Conservation (phyloP, 2,329 filamentous ascomycete genomes). For the Pseudopyricularia cyperi region DNA sequence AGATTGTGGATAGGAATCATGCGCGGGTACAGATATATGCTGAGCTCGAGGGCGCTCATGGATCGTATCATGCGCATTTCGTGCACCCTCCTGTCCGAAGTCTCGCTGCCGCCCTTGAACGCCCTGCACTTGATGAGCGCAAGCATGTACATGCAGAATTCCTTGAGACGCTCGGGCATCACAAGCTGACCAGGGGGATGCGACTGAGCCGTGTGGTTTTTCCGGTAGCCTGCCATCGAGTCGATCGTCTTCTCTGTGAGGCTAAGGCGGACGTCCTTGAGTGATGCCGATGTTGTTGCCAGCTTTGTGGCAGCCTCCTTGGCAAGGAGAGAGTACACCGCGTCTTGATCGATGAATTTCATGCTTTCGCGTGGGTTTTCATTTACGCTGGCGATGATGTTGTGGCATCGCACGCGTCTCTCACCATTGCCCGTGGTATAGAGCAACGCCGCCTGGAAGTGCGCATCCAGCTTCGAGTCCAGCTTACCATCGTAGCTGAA, state of each 20-base stretch:
- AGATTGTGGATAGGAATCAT: conserved; percentile 90
- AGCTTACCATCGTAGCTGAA: conserved; percentile 96
- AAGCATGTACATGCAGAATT: conserved; percentile 93
- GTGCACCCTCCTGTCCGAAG: conserved; percentile 78
- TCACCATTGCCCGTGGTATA: conserved; percentile 89
- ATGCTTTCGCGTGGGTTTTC: conserved; percentile 73
- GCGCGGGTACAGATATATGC: conserved; percentile 86
- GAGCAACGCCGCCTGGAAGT: conserved; percentile 89
- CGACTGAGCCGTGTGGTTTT: conserved; percentile 69
- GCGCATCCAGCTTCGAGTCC: conserved; percentile 90
- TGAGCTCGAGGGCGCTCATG: conserved; percentile 76
- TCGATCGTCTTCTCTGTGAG: conserved; percentile 89
- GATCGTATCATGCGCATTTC: conserved; percentile 82
- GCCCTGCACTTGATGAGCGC: conserved; percentile 80
- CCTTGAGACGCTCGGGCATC: conserved; percentile 88
- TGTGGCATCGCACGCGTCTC: conserved; percentile 81
- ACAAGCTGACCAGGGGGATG: conserved; percentile 89
- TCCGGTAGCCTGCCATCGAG: conserved; percentile 81
- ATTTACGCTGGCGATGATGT: conserved; percentile 84
- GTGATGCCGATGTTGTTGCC: conserved; percentile 49
- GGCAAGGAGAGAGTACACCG: conserved; percentile 74
- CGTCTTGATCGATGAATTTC: conserved; percentile 93
- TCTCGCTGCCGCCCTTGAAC: conserved; percentile 86
- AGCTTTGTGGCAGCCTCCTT: conserved; percentile 91
- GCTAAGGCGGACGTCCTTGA: conserved; percentile 75